phyloP scores from a whole-genome alignment of 768 basidiomycete species.

The Amanita jacksonii region DNA sequence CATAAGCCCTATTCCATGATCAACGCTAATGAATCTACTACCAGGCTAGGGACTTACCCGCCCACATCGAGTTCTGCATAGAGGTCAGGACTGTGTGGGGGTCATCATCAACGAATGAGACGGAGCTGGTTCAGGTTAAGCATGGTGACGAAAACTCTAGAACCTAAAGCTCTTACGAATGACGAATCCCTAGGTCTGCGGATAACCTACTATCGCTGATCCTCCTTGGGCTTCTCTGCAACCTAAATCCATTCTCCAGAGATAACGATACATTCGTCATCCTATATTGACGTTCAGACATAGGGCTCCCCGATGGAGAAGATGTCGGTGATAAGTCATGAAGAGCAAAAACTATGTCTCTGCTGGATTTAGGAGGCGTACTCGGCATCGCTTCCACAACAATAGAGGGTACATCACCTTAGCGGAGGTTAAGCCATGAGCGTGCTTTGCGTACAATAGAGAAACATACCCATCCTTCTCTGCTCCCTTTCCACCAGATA shows the following conservation, averaged over 20 bases:
- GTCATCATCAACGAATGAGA: constrained; percentile 33
- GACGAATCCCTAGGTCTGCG: constrained; percentile 36
- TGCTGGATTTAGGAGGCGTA: constrained; percentile 40
- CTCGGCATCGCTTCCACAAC: constrained; percentile 51
- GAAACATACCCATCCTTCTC: constrained; percentile 23
- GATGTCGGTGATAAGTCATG: constrained; percentile 17
- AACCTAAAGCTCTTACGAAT: constrained; percentile 31
- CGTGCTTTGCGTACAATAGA: constrained; percentile 1
- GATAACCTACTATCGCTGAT: constrained; percentile 55
- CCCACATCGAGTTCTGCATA: constrained; percentile 64
- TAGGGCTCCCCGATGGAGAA: constrained; percentile 28
- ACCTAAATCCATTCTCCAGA: constrained; percentile 32
- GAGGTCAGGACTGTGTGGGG: constrained; percentile 43
- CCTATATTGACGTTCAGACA: constrained; percentile 22
- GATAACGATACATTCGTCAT: constrained; percentile 39
- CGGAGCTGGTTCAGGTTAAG: constrained; percentile 19
- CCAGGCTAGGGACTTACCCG: constrained; percentile 35
- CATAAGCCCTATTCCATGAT: constrained; percentile 24
- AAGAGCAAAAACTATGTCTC: constrained; percentile 44
- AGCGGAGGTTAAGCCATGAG: background rate
- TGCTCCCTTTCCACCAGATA: constrained; percentile 48
- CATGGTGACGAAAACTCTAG: background rate
- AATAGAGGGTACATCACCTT: constrained; percentile 59
- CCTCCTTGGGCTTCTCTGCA: constrained; percentile 47
- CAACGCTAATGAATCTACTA: too few relatives aligned